A percentile compares a stretch with the other conserved stretches of the same genome.
Evolutionary conservation across 2,329 filamentous ascomycete genomes (phyloP).

Genomic region (Cyphellophora europaea): DNA sequence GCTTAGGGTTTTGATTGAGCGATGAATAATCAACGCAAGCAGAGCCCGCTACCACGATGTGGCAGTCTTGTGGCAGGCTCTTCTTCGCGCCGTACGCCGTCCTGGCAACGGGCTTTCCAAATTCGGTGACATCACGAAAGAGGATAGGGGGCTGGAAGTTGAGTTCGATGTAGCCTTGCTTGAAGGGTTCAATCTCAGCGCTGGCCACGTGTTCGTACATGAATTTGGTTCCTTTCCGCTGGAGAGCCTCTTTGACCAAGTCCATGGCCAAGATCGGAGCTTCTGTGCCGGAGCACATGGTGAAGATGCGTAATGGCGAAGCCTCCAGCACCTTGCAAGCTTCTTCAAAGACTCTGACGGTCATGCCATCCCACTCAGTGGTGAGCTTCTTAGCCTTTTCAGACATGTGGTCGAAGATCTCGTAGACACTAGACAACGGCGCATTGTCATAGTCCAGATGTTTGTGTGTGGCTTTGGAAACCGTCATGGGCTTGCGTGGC

Average conservation of each 20-base stretch:
- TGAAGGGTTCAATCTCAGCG: conserved; percentile 54
- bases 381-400: conserved; percentile 7
- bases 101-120: conserved; percentile 37
- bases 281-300: conserved; percentile 72
- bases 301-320: conserved; percentile 48
- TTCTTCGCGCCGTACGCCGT: conserved; percentile 57
- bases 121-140: conserved; percentile 51
- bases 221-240: conserved; percentile 32
- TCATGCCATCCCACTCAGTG: too few relatives aligned
- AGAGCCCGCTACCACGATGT: conserved; percentile 63
- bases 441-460: conserved; percentile 20
- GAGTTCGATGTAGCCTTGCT: conserved; percentile 55
- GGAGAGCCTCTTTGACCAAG: conserved; percentile 40
- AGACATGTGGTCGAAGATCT: conserved; percentile 43
- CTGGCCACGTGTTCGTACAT: conserved; percentile 46
- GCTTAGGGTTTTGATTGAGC: conserved; percentile 50
- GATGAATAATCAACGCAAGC: conserved; percentile 67
- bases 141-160: conserved; percentile 46
- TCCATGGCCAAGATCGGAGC: conserved; percentile 59
- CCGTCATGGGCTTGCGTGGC: too few relatives aligned
- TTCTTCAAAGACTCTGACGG: conserved; percentile 26
- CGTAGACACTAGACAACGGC: conserved; percentile 36
- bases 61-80: conserved; percentile 46
- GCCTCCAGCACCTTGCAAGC: conserved; percentile 25
- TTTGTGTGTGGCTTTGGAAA: conserved; percentile 3